These are phyloP conservation scores for Yarrowia sp. DNA, from an alignment of 805 yeast species.

Conservation along the genomic window DNA sequence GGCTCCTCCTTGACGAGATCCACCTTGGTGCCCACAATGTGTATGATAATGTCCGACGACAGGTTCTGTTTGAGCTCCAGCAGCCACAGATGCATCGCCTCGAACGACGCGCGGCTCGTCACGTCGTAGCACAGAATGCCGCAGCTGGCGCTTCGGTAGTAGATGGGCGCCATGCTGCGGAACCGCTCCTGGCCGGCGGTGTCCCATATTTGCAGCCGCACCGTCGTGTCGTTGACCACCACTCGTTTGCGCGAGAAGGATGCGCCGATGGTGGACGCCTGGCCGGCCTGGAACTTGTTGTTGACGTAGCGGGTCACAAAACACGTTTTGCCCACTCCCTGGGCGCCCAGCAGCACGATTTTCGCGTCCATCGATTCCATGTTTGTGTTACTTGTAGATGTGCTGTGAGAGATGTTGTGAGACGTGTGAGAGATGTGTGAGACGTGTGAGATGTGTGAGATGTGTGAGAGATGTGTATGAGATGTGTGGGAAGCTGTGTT, in stretches of 20 bases:
- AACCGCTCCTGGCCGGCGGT: conserved; percentile 98
- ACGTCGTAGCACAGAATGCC: conserved; percentile 51
- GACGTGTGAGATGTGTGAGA: no score
- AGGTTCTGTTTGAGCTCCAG: conserved; percentile 48
- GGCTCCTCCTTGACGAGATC: conserved; percentile 50
- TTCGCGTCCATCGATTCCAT: conserved; percentile 47
- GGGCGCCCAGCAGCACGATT: conserved; percentile 50
- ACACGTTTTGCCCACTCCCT: conserved; percentile 51
- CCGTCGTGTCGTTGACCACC: conserved; percentile 48
- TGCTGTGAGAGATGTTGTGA: no score
- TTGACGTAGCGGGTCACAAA: conserved; percentile 50
- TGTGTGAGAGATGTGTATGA: no score
- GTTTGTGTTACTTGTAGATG: neutral
- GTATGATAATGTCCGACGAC: conserved; percentile 47
- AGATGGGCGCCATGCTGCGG: conserved; percentile 75
- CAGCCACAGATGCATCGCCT: conserved; percentile 51
- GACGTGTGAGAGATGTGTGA: no score
- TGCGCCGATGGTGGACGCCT: conserved; percentile 51
- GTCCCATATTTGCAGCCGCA: conserved; percentile 75
- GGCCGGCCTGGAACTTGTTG: conserved; percentile 49
- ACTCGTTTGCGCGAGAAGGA: conserved; percentile 50
- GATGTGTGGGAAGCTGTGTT: no score
- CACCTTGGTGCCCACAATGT: conserved; percentile 50
- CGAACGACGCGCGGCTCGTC: conserved; percentile 49
- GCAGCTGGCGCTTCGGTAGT: conserved; percentile 53